Percentiles rank a stretch among this genome's conserved stretches.
Conservation (phyloP, 192 early-diverging fungal species). For the Linnemannia zychae region DNA sequence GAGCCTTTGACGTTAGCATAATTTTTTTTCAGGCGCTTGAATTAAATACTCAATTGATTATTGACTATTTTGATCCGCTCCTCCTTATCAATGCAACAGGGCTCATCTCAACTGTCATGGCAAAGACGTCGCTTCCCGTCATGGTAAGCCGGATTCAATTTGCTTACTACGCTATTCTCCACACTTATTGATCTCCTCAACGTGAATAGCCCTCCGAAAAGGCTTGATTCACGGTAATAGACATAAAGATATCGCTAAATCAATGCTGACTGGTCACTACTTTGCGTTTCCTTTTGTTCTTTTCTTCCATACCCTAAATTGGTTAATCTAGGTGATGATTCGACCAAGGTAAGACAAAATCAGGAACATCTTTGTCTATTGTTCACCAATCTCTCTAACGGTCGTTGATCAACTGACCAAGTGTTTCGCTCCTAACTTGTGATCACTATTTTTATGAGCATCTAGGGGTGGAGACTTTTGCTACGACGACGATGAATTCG, state of each 20-base stretch:
- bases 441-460: too few relatives aligned
- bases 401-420: background rate
- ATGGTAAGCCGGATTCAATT: conserved; percentile 40
- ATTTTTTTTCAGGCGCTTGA: background rate
- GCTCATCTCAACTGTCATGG: conserved; percentile 52
- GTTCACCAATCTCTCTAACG: background rate
- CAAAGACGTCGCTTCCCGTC: conserved; percentile 65
- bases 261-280: background rate
- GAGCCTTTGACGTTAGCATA: background rate
- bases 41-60: conserved; percentile 3
- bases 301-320: too few relatives aligned
- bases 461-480: conserved; percentile 75
- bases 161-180: background rate
- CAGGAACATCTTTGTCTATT: background rate
- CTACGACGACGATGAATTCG: conserved; percentile 63
- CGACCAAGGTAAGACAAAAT: conserved; percentile 59
- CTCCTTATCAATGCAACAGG: conserved; percentile 21
- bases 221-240: too few relatives aligned
- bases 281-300: background rate
- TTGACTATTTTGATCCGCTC: background rate
- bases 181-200: background rate
- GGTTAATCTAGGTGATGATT: conserved; percentile 66
- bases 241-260: too few relatives aligned
- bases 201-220: too few relatives aligned
- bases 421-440: background rate